Evolutionary conservation across 495 filamentous ascomycete genomes (phyloP), one percentile per base, ranked within the genome.

Genomic region (Neurospora tetraspora): DNA sequence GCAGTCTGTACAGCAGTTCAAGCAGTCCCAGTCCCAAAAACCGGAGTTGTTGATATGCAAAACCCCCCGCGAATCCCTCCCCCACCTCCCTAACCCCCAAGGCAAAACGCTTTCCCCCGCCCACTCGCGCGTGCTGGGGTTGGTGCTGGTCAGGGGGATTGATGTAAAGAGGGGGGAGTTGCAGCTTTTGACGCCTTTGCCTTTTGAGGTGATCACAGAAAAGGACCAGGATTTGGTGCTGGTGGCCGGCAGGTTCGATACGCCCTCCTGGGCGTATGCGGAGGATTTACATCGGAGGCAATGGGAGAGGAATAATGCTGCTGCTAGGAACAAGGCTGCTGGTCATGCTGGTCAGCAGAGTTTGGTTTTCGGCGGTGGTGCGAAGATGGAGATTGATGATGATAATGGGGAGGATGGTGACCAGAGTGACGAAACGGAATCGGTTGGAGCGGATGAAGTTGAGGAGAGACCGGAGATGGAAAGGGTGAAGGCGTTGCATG

Each of bases 211-310:
- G 3, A 76, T 70, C 2, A 10, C 31, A 5, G 23, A 47, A 14
- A 34, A 45, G 18, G 43, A 77, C 5, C 78, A 80, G 36, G 74
- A 82, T 34, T 78, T 89, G 38, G 85, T 88, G 4, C 79, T 90
- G n/a, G 83, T 91, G 7, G 83, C 83, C 53, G 88, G 88, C 4
- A 86, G 83, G 78, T 86, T 88, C 61, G 88, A 89, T 72, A 78
- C 86, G 11, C 88, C 89, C 3, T 84, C 77, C 11, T 91, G 88
- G 89, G 86, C 86, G 14, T 89, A 88, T 71, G 82, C 82, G 1
- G 88, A 90, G 74, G 84, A 86, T 18, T 69, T 88, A 6, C 81
- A 83, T 65, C 72, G 74, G 69, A 38, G 73, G 20, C 68, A 70
- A 10, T 70, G 69, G 70, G 43, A 14, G 16, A 40, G 20, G 4